phyloP scores from a whole-genome alignment of 768 basidiomycete species.

The Russula lepida region DNA sequence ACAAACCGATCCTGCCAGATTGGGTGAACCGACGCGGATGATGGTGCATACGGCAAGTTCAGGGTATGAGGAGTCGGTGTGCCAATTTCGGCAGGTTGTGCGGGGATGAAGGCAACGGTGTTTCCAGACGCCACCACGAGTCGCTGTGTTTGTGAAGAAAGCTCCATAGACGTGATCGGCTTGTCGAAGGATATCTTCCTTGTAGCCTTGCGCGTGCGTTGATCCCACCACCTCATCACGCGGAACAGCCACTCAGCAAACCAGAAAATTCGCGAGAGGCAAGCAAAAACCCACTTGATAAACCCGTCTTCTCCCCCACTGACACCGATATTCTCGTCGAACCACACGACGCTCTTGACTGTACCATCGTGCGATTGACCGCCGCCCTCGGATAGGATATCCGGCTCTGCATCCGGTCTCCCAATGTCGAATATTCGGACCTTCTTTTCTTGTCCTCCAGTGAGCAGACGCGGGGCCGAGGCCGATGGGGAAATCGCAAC shows the following conservation, averaged over 20 bases:
- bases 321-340: conserved; percentile 79
- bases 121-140: conserved; percentile 89
- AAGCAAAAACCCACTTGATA: conserved; percentile 55
- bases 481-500: conserved; percentile 75
- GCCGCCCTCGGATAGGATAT: conserved; percentile 58
- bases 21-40: conserved; percentile 93
- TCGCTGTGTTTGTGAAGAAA: conserved; percentile 70
- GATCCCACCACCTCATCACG: conserved; percentile 85
- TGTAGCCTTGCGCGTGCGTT: conserved; percentile 65
- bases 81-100: conserved; percentile 41
- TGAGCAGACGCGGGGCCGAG: conserved; percentile 59
- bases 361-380: conserved; percentile 75
- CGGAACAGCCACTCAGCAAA: conserved; percentile 1
- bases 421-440: conserved; percentile 89
- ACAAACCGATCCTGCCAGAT: conserved; percentile 83
- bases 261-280: background rate
- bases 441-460: conserved; percentile 96
- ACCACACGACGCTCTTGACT: conserved; percentile 90
- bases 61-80: conserved; percentile 68
- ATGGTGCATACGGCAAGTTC: conserved; percentile 76
- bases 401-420: conserved; percentile 80
- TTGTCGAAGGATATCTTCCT: conserved; percentile 64
- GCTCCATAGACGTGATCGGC: conserved; percentile 91
- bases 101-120: conserved; percentile 85
- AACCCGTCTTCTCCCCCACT: conserved; percentile 88